These are phyloP conservation scores for Penicillium sp. DNA, from an alignment of 2,329 filamentous ascomycete species.

Conservation along the genomic window DNA sequence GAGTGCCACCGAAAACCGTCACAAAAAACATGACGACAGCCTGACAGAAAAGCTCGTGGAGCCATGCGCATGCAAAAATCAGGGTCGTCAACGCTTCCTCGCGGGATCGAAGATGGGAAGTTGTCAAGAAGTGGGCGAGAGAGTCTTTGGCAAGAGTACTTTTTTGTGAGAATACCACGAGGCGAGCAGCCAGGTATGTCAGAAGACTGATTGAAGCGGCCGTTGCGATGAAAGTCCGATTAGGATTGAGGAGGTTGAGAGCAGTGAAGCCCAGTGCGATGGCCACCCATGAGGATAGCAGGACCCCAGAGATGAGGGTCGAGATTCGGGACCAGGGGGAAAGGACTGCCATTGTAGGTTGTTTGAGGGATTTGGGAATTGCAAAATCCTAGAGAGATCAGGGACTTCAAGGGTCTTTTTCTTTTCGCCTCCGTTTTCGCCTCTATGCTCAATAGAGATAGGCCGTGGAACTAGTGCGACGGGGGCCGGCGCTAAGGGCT, in stretches of 20 bases:
- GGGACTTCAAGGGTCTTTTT: background rate
- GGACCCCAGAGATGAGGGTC: background rate
- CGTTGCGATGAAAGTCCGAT: slow-evolving; percentile 7
- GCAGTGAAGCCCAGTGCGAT: slow-evolving; percentile 16
- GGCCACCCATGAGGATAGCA: slow-evolving; percentile 14
- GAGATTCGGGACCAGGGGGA: slow-evolving; percentile 2
- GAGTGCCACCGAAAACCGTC: background rate
- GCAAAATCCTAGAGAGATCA: background rate
- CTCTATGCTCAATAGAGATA: background rate
- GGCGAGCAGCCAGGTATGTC: slow-evolving; percentile 19
- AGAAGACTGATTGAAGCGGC: slow-evolving; percentile 18
- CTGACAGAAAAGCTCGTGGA: background rate
- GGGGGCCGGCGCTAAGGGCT: background rate
- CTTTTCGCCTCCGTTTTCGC: background rate
- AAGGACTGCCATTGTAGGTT: background rate
- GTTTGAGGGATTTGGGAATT: background rate
- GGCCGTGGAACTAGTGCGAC: background rate
- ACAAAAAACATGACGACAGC: background rate
- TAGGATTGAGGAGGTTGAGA: slow-evolving; percentile 15
- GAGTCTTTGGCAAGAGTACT: background rate
- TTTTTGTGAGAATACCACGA: slow-evolving; percentile 8
- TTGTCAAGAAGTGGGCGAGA: slow-evolving; percentile 15
- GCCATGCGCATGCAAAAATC: slow-evolving; percentile 11
- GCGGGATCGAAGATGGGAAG: slow-evolving; percentile 10
- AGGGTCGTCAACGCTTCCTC: slow-evolving; percentile 8